Conservation (phyloP, 1,139 yeast species). For the Saccharomyces uvarum region DNA sequence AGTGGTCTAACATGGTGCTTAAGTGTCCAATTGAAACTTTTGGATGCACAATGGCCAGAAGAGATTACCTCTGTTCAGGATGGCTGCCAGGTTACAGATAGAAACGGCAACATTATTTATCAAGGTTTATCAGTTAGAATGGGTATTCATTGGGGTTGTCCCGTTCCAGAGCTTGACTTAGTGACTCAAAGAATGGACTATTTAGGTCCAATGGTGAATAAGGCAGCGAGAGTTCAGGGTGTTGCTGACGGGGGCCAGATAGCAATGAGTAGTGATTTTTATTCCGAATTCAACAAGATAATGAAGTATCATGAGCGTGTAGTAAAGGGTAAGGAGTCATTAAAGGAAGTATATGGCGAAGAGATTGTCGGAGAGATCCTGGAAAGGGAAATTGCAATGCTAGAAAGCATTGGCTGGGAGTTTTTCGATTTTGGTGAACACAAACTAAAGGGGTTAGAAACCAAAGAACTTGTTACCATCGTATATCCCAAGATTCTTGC, state of each 20-base stretch:
- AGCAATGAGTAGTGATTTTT: constrained; percentile 73
- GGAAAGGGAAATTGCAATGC: constrained; percentile 57
- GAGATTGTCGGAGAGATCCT: constrained; percentile 54
- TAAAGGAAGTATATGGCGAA: constrained; percentile 58
- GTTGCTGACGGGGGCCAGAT: constrained; percentile 99
- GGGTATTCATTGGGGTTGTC: constrained; percentile 98
- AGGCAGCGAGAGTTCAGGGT: constrained; percentile 88
- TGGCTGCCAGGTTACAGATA: constrained; percentile 77
- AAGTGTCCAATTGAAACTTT: constrained; percentile 77
- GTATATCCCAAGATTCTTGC: constrained; percentile 63
- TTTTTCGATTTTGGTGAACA: constrained; percentile 73
- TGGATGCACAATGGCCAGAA: constrained; percentile 91
- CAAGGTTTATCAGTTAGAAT: constrained; percentile 90
- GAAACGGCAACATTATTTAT: constrained; percentile 54
- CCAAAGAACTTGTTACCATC: constrained; percentile 79
- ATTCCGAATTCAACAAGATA: constrained; percentile 60
- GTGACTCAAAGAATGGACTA: constrained; percentile 97
- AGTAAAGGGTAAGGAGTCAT: constrained; percentile 35
- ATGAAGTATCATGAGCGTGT: constrained; percentile 44
- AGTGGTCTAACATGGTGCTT: constrained; percentile 92
- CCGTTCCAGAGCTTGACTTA: constrained; percentile 91
- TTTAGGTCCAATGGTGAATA: constrained; percentile 96
- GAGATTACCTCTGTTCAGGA: constrained; percentile 81
- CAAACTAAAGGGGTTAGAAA: constrained; percentile 88
- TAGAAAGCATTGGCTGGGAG: constrained; percentile 66